These are phyloP conservation scores for Nicotiana knightiana DNA, from an alignment of 257 asterid species.

Conservation along the genomic window DNA sequence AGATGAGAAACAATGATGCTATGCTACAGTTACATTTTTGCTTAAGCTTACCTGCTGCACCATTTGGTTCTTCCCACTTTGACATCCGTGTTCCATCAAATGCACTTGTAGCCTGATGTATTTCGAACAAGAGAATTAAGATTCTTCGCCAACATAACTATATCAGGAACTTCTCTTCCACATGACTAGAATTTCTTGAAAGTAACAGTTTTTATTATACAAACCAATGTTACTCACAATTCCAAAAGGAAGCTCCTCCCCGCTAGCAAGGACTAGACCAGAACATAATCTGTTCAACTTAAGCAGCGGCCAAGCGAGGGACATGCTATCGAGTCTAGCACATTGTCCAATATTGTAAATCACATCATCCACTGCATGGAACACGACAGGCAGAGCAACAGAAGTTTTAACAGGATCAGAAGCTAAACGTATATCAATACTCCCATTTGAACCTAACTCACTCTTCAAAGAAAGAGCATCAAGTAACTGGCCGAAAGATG, in stretches of 20 bases:
- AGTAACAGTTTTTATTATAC: neutral
- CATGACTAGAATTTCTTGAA: neutral
- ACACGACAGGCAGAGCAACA: slow-evolving; percentile 72
- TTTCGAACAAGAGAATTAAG: slow-evolving; percentile 8
- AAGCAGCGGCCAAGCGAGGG: slow-evolving; percentile 77
- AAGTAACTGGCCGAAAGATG: slow-evolving; percentile 34
- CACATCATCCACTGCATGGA: slow-evolving; percentile 84
- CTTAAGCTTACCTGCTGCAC: slow-evolving; percentile 65
- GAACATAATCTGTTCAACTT: slow-evolving; percentile 74
- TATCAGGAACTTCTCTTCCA: neutral
- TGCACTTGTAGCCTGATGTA: slow-evolving; percentile 71
- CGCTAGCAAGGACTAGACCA: slow-evolving; percentile 87
- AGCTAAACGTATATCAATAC: slow-evolving; percentile 48
- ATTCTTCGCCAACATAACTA: slow-evolving; percentile 1
- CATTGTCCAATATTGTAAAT: slow-evolving; percentile 40
- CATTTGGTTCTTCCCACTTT: slow-evolving; percentile 98
- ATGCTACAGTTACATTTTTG: neutral
- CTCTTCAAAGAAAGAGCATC: slow-evolving; percentile 74
- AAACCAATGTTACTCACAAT: slow-evolving; percentile 49
- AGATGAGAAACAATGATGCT: neutral
- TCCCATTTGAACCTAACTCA: slow-evolving; percentile 38
- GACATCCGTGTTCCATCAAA: slow-evolving; percentile 98
- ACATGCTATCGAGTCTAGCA: slow-evolving; percentile 39
- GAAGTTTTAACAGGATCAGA: slow-evolving; percentile 80
- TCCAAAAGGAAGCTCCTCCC: slow-evolving; percentile 99